Evolutionary conservation across 495 filamentous ascomycete genomes (phyloP).

Genomic region (Apiosordaria backusii): DNA sequence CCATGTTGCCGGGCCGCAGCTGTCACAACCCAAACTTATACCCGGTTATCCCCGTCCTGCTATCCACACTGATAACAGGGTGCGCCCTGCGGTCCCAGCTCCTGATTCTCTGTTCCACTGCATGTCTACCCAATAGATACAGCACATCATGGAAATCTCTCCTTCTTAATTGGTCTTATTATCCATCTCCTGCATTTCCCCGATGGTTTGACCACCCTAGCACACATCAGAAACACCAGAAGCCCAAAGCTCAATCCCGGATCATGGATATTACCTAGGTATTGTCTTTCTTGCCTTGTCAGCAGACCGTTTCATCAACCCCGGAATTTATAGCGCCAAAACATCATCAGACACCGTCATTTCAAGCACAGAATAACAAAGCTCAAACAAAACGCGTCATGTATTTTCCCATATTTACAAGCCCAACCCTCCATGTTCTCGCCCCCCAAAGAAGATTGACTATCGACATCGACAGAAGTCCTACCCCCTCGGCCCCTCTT

Average conservation of each 20-base stretch:
- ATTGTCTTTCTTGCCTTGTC: too few species aligned
- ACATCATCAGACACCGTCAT: neutral
- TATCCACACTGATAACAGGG: neutral
- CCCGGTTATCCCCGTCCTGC: neutral
- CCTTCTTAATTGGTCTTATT: neutral
- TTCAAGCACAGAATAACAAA: neutral
- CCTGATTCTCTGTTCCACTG: neutral
- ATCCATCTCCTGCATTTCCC: neutral
- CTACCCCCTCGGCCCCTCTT: neutral
- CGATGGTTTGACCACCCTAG: neutral
- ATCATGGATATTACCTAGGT: too few species aligned
- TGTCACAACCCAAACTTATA: neutral
- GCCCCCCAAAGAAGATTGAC: neutral
- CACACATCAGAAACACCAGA: too few species aligned
- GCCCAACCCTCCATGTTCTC: neutral
- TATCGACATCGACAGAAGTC: neutral
- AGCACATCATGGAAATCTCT: neutral
- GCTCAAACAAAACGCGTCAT: neutral
- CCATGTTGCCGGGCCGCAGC: neutral
- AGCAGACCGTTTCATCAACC: neutral
- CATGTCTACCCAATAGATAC: neutral
- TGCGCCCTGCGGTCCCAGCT: neutral
- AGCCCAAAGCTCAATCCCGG: too few species aligned
- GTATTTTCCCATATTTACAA: constrained; percentile 5
- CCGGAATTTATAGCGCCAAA: too few species aligned